Conservation (phyloP, 176 grass and related monocot species). For the Carex pumila region DNA sequence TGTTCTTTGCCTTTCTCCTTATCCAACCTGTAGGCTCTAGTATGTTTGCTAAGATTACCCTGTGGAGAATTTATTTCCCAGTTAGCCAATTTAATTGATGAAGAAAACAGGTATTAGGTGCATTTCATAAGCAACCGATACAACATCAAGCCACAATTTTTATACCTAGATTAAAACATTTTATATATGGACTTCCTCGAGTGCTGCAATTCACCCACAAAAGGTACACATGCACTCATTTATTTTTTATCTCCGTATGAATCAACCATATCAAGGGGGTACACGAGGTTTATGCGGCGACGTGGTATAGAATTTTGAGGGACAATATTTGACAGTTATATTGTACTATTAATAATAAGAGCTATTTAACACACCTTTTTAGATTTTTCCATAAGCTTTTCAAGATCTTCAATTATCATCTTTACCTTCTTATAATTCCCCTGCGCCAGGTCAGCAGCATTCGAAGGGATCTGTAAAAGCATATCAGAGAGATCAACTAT, state of each 20-base stretch:
- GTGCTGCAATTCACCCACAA: not conserved
- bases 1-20: not conserved
- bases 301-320: not conserved
- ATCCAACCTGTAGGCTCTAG: not conserved
- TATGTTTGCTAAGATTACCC: not conserved
- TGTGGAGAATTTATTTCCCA: not conserved
- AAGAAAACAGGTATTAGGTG: not conserved
- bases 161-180: conserved; percentile 12
- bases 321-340: not conserved
- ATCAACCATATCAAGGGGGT: not conserved
- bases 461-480: conserved; percentile 5
- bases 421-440: not conserved
- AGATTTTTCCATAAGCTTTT: conserved; percentile 13
- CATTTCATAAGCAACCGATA: not conserved
- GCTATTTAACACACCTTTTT: conserved; percentile 5
- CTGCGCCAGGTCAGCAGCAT: not conserved
- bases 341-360: not conserved
- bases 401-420: not conserved
- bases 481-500: conserved; percentile 10
- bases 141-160: not conserved
- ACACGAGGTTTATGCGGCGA: not conserved
- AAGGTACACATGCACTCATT: not conserved
- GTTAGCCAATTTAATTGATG: not conserved
- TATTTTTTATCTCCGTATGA: not conserved
- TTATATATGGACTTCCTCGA: conserved; percentile 3